Base-by-base conservation (phyloP, 805 yeast species). In the Yarrowia osloensis region DNA sequence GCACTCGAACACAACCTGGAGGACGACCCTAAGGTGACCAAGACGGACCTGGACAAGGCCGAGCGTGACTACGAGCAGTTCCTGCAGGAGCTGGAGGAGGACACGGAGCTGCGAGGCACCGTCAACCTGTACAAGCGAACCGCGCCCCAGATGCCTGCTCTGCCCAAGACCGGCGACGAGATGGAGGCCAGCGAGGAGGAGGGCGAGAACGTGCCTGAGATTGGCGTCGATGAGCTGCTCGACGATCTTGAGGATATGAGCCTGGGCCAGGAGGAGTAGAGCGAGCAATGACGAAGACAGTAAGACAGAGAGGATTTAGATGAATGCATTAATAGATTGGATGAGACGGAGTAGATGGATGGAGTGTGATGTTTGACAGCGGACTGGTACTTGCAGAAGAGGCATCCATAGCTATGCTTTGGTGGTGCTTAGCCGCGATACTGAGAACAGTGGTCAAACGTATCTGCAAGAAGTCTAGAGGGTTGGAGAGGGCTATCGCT, bases 81-180 rank as follows among this genome's bases (percentile, higher is more conserved):
- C 90, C 85, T 95, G 80, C 98, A 91, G 80, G 97, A 95, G 78
- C 86, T 95, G 77, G 99, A 95, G 81, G 98, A 95, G 79, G 99
- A 95, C 79, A 87, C 87, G 67, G 99, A 95, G 77, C 84, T 95
- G 77, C 89, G 99, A 82, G 92, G 89, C 73, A 86, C 91, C 54
- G 86, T 95, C 77, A 94, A 95, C 76, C 75, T 95, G 74, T 95
- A 95, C 82, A 95, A 92, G 80, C 86, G 88, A 24, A 67, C 74
- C 39, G 72, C 71, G 52, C 69, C 73, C n/a, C 75, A 72, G 63
- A 59, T 68, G 31, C 68, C 65, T 15, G 75, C 55, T 37, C 67
- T 70, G 8, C 68, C 28, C 65, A 70, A 68, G 66, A 69, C 69
- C 4, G 76, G 70, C 5, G 72, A 67, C 37, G 70, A 70, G 29